phyloP scores from a whole-genome alignment of 805 yeast genomes.

The Ogataea methylovora region DNA sequence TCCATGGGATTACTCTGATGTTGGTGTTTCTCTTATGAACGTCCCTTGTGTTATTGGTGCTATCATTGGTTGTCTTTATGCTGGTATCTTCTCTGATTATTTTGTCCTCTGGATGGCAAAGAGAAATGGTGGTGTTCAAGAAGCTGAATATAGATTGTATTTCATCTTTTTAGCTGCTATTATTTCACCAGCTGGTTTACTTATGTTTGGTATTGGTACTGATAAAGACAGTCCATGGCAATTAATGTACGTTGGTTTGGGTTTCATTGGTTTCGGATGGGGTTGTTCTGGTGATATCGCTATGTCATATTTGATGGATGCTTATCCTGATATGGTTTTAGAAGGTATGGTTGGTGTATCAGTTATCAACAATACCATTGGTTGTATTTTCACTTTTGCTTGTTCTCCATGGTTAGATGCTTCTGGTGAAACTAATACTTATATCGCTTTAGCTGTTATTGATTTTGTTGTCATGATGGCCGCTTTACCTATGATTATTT shows the following conservation, averaged over 20 bases:
- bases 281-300: constrained; percentile 69
- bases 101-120: constrained; percentile 57
- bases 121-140: constrained; percentile 51
- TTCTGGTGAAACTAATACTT: constrained; percentile 50
- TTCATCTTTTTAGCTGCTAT: constrained; percentile 48
- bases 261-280: constrained; percentile 60
- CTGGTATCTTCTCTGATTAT: constrained; percentile 53
- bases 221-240: constrained; percentile 46
- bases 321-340: constrained; percentile 61
- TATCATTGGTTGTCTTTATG: constrained; percentile 55
- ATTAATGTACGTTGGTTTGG: constrained; percentile 52
- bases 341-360: constrained; percentile 69
- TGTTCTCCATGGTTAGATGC: constrained; percentile 55
- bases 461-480: constrained; percentile 47
- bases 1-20: constrained; percentile 60
- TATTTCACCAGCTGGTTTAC: constrained; percentile 53
- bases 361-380: constrained; percentile 56
- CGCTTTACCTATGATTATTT: constrained; percentile 51
- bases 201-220: constrained; percentile 62
- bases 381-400: constrained; percentile 59
- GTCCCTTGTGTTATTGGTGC: constrained; percentile 65
- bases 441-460: constrained; percentile 52
- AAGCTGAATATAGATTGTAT: constrained; percentile 59
- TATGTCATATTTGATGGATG: constrained; percentile 58
- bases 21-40: constrained; percentile 70